Base-by-base conservation (phyloP, 164 flowering plant genomes). In the Berberis vulgaris region DNA sequence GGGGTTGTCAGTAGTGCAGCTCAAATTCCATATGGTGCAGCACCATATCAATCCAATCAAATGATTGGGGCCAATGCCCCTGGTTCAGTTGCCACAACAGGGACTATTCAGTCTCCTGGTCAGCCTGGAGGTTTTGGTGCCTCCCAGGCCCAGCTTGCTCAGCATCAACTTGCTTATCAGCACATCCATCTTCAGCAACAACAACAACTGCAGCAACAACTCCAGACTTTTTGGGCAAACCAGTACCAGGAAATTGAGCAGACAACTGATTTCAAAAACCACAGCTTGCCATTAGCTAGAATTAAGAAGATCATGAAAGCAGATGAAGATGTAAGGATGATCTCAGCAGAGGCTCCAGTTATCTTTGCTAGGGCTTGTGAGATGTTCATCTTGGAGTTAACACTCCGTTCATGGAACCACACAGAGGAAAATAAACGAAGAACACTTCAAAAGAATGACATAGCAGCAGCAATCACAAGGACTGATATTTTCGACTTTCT, bases 271-370 rank as follows among this genome's bases (percentile, higher is more conserved):
- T 86, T 85, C 76, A 84, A 84, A 77, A 85, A 88, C 74, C 95
- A 88, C 57, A 83, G 83, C 74, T 71, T 88, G 57, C 95, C 95
- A 26, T 69, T 88, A 70, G 95, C 95, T 38, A 73, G 95, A 70
- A 88, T 88, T 66, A 88, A 88, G 78, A 85, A 85, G 74, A 86
- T 88, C 49, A 88, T 88, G 95, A 88, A 88, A 65, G 88, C 95
- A 2, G 91, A 88, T 59, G 95, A 88, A 70, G 88, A 88, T 73
- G 95, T 88, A 43, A 73, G 84, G 72, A 88, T 88, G 95, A 84
- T 88, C 63, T 84, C 95, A 41, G 91, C 95, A 0, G 95, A 88
- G 72, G 95, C 95, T 46, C 95, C 95, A 0, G 83, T 88, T 4
- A 68, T 88, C 26, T 84, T 88, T 67, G 85, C 95, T 42, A 78